Percentiles rank a stretch among this genome's conserved stretches.
Conservation (phyloP, 2,329 filamentous ascomycete species). For the Rhynchosporium agropyri region DNA sequence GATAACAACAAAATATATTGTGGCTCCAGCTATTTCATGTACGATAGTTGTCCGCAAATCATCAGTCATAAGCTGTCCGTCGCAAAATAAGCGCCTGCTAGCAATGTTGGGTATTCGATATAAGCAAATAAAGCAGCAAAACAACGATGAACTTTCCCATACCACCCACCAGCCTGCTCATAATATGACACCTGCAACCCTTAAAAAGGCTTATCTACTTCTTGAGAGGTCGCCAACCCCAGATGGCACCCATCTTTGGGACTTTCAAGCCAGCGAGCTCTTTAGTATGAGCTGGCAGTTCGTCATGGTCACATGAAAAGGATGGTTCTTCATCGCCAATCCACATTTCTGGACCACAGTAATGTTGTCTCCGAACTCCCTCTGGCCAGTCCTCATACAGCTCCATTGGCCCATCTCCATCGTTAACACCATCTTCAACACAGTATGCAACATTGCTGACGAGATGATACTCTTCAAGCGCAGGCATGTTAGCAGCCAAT, state of each 20-base stretch:
- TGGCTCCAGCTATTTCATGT: background rate
- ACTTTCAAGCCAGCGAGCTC: constrained; percentile 1
- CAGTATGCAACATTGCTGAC: constrained; percentile 18
- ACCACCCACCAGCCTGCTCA: background rate
- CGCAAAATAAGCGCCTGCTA: background rate
- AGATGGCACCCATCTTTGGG: constrained; percentile 8
- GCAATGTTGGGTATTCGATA: constrained; percentile 9
- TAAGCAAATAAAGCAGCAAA: background rate
- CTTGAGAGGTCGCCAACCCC: constrained; percentile 22
- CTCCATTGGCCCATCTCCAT: constrained; percentile 9
- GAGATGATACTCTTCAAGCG: constrained; percentile 15
- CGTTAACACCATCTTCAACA: constrained; percentile 7
- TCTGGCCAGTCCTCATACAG: constrained; percentile 17
- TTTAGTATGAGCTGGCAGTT: constrained; percentile 1
- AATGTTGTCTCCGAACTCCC: background rate
- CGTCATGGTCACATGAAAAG: background rate
- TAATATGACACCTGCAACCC: background rate
- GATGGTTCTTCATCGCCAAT: constrained; percentile 8
- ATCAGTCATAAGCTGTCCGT: background rate
- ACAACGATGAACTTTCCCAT: background rate
- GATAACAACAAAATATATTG: no score
- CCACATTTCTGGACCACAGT: background rate
- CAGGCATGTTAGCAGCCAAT: constrained; percentile 6
- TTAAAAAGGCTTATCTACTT: background rate
- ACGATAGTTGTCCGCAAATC: background rate